phyloP scores from a whole-genome alignment of 139 green algal species.

The Coelastrella sp. region DNA sequence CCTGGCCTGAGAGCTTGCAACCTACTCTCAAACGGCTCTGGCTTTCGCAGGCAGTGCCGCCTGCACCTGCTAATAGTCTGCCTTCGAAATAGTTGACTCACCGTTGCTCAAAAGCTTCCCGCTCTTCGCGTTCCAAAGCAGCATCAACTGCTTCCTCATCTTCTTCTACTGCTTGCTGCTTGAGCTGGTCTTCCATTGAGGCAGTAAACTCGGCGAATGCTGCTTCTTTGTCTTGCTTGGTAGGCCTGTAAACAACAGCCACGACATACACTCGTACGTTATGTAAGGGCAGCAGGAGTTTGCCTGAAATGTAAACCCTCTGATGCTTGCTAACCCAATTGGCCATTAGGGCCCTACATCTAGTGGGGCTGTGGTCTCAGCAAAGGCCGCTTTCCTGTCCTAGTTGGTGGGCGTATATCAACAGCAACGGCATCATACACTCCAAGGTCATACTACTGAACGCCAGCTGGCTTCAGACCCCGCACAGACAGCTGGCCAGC shows the following conservation, averaged over 20 bases:
- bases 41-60: no score
- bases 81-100: not conserved
- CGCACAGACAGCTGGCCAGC: no score
- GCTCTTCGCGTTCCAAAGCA: conserved; percentile 61
- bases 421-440: no score
- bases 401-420: no score
- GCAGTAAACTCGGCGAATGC: conserved; percentile 55
- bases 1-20: no score
- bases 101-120: conserved; percentile 60
- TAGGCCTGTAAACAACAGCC: conserved; percentile 27
- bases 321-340: not conserved
- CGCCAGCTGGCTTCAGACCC: no score
- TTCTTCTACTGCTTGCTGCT: conserved; percentile 59
- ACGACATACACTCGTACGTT: not conserved
- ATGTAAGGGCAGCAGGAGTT: not conserved
- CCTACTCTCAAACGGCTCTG: no score
- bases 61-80: no score
- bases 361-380: no score
- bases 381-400: no score
- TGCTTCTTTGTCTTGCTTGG: conserved; percentile 36
- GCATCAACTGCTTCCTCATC: conserved; percentile 63
- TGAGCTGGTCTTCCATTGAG: conserved; percentile 63
- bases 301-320: not conserved
- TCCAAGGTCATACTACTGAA: no score
- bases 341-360: no score